These are phyloP conservation scores for Polygonum aviculare DNA, from an alignment of 148 eudicot genomes.

Conservation along the genomic window DNA sequence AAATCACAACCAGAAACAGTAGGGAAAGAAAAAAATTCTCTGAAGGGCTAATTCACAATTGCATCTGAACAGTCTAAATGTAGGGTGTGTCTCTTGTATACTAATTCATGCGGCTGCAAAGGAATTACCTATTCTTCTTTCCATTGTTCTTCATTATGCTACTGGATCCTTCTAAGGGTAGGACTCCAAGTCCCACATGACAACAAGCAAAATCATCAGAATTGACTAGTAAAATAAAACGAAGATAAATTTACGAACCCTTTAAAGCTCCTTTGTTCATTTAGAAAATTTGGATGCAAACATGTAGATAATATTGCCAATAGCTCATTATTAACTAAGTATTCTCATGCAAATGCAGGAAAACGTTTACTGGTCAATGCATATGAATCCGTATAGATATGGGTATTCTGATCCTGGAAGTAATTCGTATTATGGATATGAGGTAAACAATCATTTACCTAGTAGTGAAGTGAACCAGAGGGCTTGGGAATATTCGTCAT, in stretches of 20 bases:
- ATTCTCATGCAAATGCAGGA: slow-evolving; percentile 29
- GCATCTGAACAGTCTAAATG: background rate
- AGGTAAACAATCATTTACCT: slow-evolving; percentile 5
- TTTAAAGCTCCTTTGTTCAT: background rate
- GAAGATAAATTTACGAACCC: background rate
- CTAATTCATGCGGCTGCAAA: background rate
- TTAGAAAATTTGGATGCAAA: background rate
- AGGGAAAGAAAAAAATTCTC: background rate
- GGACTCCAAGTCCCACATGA: background rate
- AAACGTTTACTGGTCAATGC: slow-evolving; percentile 54
- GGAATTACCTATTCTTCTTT: background rate
- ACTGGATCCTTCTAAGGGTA: background rate
- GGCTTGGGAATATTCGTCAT: slow-evolving; percentile 59
- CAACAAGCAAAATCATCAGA: background rate
- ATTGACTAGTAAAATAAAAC: background rate
- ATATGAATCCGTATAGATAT: slow-evolving; percentile 46
- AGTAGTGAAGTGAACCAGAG: slow-evolving; percentile 35
- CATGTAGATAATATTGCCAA: background rate
- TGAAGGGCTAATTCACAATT: background rate
- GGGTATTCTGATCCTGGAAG: slow-evolving; percentile 40
- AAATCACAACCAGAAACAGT: background rate
- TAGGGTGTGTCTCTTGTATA: background rate
- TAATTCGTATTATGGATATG: slow-evolving; percentile 45
- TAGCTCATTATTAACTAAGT: slow-evolving; percentile 4
- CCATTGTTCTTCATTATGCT: background rate